Percentiles rank a stretch among this genome's conserved stretches.
Conservation (phyloP, 192 early-diverging fungal genomes). For the Podila horticola region DNA sequence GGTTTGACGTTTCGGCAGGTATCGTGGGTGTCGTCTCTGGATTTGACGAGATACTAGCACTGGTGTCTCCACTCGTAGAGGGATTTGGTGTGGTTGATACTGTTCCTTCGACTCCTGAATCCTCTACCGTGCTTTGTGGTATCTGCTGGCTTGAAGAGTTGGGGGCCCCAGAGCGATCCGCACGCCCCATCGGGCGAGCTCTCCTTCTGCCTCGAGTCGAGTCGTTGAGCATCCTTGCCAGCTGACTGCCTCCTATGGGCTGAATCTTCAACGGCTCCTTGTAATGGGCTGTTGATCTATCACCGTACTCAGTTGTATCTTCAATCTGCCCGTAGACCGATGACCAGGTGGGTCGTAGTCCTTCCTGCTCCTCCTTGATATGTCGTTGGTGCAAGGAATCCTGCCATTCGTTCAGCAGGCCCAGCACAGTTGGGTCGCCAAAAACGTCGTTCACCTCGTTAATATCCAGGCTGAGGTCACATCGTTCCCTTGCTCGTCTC, state of each 20-base stretch:
- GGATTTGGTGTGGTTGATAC: too few species aligned
- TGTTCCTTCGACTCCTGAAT: too few species aligned
- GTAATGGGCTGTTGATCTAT: constrained; percentile 14
- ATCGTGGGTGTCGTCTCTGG: too few species aligned
- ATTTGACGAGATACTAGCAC: too few species aligned
- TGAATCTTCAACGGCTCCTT: neutral
- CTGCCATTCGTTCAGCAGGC: constrained; percentile 37
- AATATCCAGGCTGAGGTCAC: constrained; percentile 13
- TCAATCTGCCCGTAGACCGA: constrained; percentile 29
- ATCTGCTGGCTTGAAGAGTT: too few species aligned
- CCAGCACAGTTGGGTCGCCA: constrained; percentile 31
- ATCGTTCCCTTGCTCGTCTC: constrained; percentile 4
- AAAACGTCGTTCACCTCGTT: constrained; percentile 21
- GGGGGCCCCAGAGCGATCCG: neutral
- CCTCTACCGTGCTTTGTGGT: too few species aligned
- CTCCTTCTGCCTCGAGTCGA: constrained; percentile 10
- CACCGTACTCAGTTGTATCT: constrained; percentile 26
- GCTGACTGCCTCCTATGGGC: neutral
- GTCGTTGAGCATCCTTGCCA: constrained; percentile 20
- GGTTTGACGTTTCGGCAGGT: neutral
- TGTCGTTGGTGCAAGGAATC: neutral
- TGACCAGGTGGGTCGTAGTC: constrained; percentile 35
- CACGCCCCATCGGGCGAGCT: neutral
- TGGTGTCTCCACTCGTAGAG: too few species aligned
- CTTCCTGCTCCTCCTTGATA: neutral